Base-by-base conservation (phyloP, 2,329 filamentous ascomycete species). In the Aspergillus intermedius region DNA sequence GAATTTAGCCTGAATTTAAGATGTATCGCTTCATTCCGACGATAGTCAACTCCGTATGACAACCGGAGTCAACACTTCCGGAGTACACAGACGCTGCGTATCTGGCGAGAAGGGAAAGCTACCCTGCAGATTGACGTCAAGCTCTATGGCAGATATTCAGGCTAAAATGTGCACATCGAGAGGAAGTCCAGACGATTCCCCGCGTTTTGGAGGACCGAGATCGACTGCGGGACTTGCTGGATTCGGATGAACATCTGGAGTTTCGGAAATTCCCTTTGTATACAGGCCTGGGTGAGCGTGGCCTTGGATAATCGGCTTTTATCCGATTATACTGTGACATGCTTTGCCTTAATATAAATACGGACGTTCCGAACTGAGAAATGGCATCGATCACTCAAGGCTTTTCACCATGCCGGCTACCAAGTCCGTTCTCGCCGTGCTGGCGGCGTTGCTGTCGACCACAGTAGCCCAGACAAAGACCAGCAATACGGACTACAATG, bases 401-500 rank as follows among this genome's bases (percentile, higher is more conserved):
- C 13, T 4, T 15, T 10, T 17, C 8, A 53, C 28, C 8, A 64
- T 63, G 61, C 46, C 50, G 39, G 22, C 42, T 43, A 12, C 47
- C 30, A 39, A 49, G 32, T 49, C 56, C 7, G 25, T 53, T 23
- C 51, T 58, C 12, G 53, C 60, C 37, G 49, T 56, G 21, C 41
- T 63, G 30, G 52, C 53, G 41, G 55, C 57, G 22, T 44, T 63
- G 9, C 43, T 56, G 45, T 59, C 63, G 9, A 49, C 53, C 1
- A 47, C 53, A 3, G 23, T 61, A 6, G 56, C 54, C 4, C 63
- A 66, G 44, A 54, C 52, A n/a, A 64, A 65, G 40, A 55, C 53
- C 6, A 59, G 52, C 40, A 61, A 61, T 40, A 53, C 52, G 22
- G 55, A 66, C 49, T 65, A 65, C 48, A 58, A 49, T 9, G 48